phyloP scores from a whole-genome alignment of 768 basidiomycete genomes.

The Sarcomyxa edulis region DNA sequence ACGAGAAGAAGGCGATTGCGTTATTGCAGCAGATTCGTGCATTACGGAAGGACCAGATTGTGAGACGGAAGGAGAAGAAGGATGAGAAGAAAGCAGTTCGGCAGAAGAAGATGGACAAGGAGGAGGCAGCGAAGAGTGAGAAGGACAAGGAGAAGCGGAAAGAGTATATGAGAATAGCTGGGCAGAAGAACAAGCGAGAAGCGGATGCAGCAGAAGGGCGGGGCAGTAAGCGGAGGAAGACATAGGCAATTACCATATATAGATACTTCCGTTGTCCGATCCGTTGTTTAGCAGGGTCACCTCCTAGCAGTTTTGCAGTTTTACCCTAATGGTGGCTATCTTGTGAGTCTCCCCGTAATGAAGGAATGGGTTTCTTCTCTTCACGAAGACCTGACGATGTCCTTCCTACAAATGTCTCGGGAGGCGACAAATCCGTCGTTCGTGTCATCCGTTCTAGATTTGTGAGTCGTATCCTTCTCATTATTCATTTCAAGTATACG shows the following conservation, averaged over 20 bases:
- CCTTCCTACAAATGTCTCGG: background rate
- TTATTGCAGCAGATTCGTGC: conserved; percentile 92
- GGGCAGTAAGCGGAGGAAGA: conserved; percentile 50
- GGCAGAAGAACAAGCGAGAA: conserved; percentile 69
- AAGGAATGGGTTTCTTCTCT: conserved; percentile 10
- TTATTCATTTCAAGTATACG: background rate
- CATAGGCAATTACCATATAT: too few relatives aligned
- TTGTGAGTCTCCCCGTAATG: too few relatives aligned
- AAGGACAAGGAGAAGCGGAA: conserved; percentile 77
- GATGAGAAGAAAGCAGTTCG: conserved; percentile 65
- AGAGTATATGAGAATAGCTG: conserved; percentile 66
- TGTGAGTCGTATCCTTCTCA: conserved; percentile 2
- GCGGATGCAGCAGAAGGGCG: conserved; percentile 54
- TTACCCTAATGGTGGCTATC: too few relatives aligned
- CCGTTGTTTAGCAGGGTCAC: too few relatives aligned
- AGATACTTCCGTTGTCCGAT: too few relatives aligned
- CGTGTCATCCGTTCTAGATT: conserved; percentile 8
- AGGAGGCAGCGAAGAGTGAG: conserved; percentile 53
- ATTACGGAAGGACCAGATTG: conserved; percentile 83
- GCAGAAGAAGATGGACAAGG: conserved; percentile 69
- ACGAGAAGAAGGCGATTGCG: conserved; percentile 89
- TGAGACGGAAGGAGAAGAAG: conserved; percentile 79
- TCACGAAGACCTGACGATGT: conserved; percentile 4
- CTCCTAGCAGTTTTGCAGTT: too few relatives aligned
- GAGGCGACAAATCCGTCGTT: conserved; percentile 5